Base-by-base conservation (phyloP, 345 rosid genomes). In the Gossypium mustelinum region DNA sequence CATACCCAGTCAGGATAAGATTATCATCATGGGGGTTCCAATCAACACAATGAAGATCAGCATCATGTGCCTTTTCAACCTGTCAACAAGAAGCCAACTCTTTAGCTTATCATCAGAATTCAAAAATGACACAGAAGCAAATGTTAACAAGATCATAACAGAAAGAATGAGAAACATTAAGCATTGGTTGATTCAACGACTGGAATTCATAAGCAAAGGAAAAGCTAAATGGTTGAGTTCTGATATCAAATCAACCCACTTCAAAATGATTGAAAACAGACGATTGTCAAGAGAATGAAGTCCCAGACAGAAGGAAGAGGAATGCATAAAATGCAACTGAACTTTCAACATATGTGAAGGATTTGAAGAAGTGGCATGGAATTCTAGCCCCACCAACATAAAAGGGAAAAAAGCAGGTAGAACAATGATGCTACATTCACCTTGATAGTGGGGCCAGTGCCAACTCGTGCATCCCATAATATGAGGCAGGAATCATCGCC, bases 401-500 rank as follows among this genome's bases (percentile, higher is more conserved):
- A 48, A 50, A 10, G 3, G 14, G 14, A 3, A 16, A 48, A 34
- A 48, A 13, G 20, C 8, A 25, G 44, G 22, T 68, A 50, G 9
- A 24, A 68, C 3, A 24, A 25, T 34, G 41, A 34, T 34, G 41
- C 41, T 34, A 34, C 41, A 34, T 34, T 34, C 41, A 93, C 99
- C 98, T 95, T 95, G 18, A 88, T 78, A 62, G 82, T 81, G 52
- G 97, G 99, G 81, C 84, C 83, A 57, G 89, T 80, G 70, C 99
- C 99, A 73, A 81, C 80, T 69, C 99, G 94, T 57, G 94, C 96
- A 95, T 93, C 98, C 99, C 99, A 95, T 14, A 95, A 79, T 81
- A 95, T 93, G 74, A 95, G 99, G 88, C 99, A 91, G 76, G 99
- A 90, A 85, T 95, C 99, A 79, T 95, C 99, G 75, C 98, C 97